These are phyloP conservation scores for Acanthamoeba royreba DNA, from an alignment of 208 protist species.

Conservation along the genomic window DNA sequence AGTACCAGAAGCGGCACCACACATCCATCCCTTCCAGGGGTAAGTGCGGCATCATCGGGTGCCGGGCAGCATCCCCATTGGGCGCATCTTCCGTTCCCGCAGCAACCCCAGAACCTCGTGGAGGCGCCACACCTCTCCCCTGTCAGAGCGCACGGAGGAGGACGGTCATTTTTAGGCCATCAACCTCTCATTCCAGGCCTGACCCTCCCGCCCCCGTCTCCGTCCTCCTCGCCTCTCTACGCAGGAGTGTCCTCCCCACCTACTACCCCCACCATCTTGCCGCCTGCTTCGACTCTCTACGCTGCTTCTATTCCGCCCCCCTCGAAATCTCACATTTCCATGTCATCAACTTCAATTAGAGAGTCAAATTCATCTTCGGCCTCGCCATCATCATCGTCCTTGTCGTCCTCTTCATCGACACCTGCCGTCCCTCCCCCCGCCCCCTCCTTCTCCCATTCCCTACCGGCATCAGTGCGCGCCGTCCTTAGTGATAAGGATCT, in stretches of 20 bases:
- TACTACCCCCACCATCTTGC: too few species aligned
- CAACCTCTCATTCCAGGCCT: neutral
- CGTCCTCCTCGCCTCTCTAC: too few species aligned
- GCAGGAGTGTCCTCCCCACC: too few species aligned
- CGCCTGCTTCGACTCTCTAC: neutral
- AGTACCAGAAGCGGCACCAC: neutral
- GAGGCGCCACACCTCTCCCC: too few species aligned
- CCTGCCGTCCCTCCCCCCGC: neutral
- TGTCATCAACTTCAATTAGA: neutral
- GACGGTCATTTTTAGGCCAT: neutral
- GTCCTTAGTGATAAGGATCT: neutral
- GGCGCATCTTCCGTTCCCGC: neutral
- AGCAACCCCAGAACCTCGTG: neutral
- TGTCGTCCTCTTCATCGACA: neutral
- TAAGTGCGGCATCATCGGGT: too few species aligned
- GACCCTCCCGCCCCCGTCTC: too few species aligned
- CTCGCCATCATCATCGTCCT: too few species aligned
- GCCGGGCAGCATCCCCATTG: too few species aligned
- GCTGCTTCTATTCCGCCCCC: neutral
- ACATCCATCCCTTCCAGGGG: too few species aligned
- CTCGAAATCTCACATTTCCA: neutral
- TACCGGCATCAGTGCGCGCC: neutral
- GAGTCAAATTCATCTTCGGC: neutral
- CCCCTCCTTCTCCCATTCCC: neutral
- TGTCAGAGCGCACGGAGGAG: too few species aligned